Conservation (phyloP, 352 stramenopile species). For the Phytophthora citricola region DNA sequence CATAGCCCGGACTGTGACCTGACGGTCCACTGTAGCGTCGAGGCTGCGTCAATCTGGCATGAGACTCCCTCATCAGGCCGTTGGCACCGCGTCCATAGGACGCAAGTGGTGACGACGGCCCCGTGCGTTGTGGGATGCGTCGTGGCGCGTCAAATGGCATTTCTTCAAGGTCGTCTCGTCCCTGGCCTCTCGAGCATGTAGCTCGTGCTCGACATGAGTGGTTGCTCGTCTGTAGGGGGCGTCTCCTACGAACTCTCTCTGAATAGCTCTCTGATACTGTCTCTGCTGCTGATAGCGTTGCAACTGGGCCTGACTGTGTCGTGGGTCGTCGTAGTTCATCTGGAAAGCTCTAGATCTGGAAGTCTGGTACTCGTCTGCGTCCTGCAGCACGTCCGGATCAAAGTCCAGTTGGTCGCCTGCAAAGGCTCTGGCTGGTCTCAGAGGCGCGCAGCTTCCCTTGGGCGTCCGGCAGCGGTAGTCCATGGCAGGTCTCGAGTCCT, state of each 20-base stretch:
- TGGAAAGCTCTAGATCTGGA: slow-evolving; percentile 24
- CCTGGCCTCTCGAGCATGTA: slow-evolving; percentile 30
- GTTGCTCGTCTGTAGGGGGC: slow-evolving; percentile 29
- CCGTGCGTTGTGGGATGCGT: slow-evolving; percentile 48
- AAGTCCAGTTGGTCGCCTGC: slow-evolving; percentile 14
- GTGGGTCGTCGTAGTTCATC: slow-evolving; percentile 38
- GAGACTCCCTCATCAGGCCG: slow-evolving; percentile 9
- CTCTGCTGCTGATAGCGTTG: slow-evolving; percentile 49
- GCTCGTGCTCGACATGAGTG: slow-evolving; percentile 20
- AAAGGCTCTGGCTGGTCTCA: slow-evolving; percentile 4
- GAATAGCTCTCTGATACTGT: slow-evolving; percentile 38
- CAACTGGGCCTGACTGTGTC: slow-evolving; percentile 43
- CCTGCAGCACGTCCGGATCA: slow-evolving; percentile 5
- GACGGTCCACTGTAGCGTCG: slow-evolving; percentile 18
- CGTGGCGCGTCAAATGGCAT: slow-evolving; percentile 25
- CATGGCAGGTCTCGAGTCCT: slow-evolving; percentile 6
- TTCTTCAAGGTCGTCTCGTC: slow-evolving; percentile 8
- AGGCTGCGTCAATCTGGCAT: slow-evolving; percentile 8
- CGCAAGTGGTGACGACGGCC: slow-evolving; percentile 14
- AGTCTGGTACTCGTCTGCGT: slow-evolving; percentile 24
- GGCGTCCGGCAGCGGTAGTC: slow-evolving; percentile 10
- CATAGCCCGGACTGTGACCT: slow-evolving; percentile 14
- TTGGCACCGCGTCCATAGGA: slow-evolving; percentile 27
- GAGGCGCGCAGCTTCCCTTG: background rate
- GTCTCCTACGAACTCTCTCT: slow-evolving; percentile 27